phyloP scores from a whole-genome alignment of 345 rosid species.

The Eucalyptus marginata region DNA sequence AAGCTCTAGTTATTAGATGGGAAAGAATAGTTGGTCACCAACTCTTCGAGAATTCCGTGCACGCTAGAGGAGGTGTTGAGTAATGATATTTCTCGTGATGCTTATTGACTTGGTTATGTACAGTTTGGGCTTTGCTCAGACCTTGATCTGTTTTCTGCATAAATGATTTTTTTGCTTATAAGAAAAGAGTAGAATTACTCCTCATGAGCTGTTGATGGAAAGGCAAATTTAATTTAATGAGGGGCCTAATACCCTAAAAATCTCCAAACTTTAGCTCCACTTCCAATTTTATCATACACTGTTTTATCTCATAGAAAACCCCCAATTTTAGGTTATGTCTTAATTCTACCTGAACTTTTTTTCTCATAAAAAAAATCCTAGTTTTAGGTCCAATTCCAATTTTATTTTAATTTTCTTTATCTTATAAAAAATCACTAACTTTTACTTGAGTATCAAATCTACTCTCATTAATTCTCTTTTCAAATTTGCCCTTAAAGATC shows the following conservation, averaged over 20 bases:
- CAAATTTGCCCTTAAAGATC: too few species aligned
- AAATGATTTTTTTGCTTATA: not conserved
- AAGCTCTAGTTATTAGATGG: not conserved
- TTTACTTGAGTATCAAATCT: too few species aligned
- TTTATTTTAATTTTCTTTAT: rapidly evolving
- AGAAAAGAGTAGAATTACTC: not conserved
- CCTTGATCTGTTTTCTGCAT: not conserved
- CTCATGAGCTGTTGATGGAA: not conserved
- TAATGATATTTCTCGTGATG: not conserved
- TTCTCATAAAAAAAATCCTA: too few species aligned
- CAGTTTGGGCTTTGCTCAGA: not conserved
- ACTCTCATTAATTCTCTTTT: too few species aligned
- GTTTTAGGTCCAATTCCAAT: too few species aligned
- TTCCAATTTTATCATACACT: too few species aligned
- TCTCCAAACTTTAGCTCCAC: not conserved
- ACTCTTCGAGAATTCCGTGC: not conserved
- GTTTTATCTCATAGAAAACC: too few species aligned
- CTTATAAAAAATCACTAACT: too few species aligned
- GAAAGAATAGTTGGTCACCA: not conserved
- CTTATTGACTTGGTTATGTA: not conserved
- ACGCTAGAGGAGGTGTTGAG: not conserved
- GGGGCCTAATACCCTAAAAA: not conserved
- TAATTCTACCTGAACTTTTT: too few species aligned
- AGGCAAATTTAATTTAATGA: not conserved
- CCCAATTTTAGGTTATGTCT: too few species aligned